Evolutionary conservation across 2,329 filamentous ascomycete species (phyloP), one percentile per base, ranked within the genome.

Genomic region (Diaporthe amygdali): DNA sequence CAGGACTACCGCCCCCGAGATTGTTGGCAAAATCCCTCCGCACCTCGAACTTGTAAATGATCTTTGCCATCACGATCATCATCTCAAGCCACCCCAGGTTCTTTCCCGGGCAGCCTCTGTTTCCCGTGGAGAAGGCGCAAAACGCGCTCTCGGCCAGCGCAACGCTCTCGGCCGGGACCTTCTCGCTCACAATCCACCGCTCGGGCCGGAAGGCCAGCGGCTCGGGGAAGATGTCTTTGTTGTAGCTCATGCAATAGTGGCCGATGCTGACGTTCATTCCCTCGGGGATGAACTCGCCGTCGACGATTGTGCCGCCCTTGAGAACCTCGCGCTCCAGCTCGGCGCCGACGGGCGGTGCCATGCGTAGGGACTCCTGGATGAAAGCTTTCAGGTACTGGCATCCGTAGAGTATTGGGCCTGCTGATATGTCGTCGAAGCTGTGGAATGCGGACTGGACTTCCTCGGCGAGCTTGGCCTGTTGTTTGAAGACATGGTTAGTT

Each of bases 321-420:
- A 67, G 39, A 5, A 70, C 49, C 68, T 46, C 54, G 32, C 68
- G 68, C 14, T 34, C 30, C 17, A 34, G 49, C 39, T 70, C 68
- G 20, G 68, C 68, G n/a, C 49, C 51, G 6, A 80, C 77, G 5
- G 78, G 79, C 1, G 76, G 77, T 72, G 77, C 76, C 55, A 81
- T 66, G n/a, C 78, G 74, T 3, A 80, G 71, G 2, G 75, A 71
- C 66, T 80, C 77, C 32, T 78, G 75, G 25, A 80, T 76, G n/a
- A 77, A 74, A 20, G 77, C 77, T 49, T 74, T 72, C 3, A 80
- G 68, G 66, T 79, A 79, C 20, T 32, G 34, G 39, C 68, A 70
- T 1, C 30, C 54, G 25, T 34, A 72, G 32, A 55, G 59, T n/a
- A 7, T 59, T 22, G 22, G 71, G 10, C 71, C 70, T 8, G 66